Percentiles rank a stretch among this genome's conserved stretches.
Evolutionary conservation across 2,329 filamentous ascomycete species (phyloP).

Genomic region (Clarireedia paspali): DNA sequence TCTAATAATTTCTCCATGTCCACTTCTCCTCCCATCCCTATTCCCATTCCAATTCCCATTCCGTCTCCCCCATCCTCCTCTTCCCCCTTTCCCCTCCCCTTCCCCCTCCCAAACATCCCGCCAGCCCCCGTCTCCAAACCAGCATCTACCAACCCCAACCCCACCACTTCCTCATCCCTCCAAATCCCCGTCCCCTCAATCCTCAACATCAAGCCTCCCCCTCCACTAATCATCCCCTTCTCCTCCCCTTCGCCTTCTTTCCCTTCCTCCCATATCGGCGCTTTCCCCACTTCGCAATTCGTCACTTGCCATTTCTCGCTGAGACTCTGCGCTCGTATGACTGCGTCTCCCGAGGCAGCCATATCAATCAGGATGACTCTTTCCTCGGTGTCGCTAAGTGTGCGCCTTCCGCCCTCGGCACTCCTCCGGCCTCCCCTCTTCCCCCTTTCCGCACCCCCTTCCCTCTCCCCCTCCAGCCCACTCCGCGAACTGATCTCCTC

Average conservation of each 20-base stretch:
- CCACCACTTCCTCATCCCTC: too few relatives aligned
- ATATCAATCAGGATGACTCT: constrained; percentile 51
- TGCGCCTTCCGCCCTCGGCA: too few relatives aligned
- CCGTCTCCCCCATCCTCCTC: constrained; percentile 8
- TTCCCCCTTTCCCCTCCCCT: constrained; percentile 3
- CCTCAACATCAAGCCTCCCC: constrained; percentile 1
- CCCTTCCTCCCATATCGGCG: constrained; percentile 51
- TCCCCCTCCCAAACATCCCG: not conserved
- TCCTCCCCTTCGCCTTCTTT: constrained; percentile 12
- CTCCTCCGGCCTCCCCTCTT: not conserved
- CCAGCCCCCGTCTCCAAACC: too few relatives aligned
- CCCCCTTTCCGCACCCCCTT: not conserved
- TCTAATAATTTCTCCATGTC: constrained; percentile 45
- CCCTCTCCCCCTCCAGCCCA: not conserved
- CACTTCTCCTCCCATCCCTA: constrained; percentile 28
- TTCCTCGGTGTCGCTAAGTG: constrained; percentile 13
- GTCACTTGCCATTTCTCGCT: constrained; percentile 66
- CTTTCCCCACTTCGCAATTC: constrained; percentile 43
- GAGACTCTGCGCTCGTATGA: constrained; percentile 65
- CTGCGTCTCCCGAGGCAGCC: constrained; percentile 37
- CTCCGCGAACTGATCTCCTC: not conserved
- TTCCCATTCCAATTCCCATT: constrained; percentile 1
- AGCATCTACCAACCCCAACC: too few relatives aligned
- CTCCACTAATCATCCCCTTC: constrained; percentile 37
- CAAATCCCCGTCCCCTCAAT: too few relatives aligned